phyloP scores from a whole-genome alignment of 257 asterid species.

The Perilla frutescens region DNA sequence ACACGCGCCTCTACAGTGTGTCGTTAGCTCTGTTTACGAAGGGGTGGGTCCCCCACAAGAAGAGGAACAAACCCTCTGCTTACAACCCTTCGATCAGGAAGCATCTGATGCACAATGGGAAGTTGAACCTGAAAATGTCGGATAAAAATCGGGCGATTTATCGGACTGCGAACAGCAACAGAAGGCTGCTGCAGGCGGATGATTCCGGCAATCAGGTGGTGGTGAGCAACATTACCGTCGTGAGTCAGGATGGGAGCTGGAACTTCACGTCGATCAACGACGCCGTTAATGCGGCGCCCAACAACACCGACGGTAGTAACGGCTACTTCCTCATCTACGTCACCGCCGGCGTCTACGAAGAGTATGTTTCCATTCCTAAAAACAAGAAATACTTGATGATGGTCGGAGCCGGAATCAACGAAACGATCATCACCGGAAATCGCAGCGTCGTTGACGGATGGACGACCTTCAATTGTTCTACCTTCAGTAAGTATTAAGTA shows the following conservation, averaged over 20 bases:
- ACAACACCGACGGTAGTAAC: conserved; percentile 40
- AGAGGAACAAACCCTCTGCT: conserved; percentile 15
- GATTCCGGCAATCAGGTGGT: conserved; percentile 37
- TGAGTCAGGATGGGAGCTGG: conserved; percentile 60
- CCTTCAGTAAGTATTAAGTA: conserved; percentile 50
- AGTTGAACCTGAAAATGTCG: conserved; percentile 44
- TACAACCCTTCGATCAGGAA: background rate
- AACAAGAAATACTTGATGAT: conserved; percentile 69
- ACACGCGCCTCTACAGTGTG: conserved; percentile 68
- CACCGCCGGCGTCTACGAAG: conserved; percentile 70
- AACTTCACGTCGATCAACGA: conserved; percentile 64
- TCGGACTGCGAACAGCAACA: conserved; percentile 38
- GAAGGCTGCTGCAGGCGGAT: conserved; percentile 57
- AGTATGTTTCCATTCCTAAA: conserved; percentile 61
- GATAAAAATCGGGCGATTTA: conserved; percentile 38
- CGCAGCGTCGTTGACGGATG: conserved; percentile 75
- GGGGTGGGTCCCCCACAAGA: conserved; percentile 68
- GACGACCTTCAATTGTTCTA: conserved; percentile 76
- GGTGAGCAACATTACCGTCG: conserved; percentile 62
- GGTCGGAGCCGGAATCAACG: conserved; percentile 80
- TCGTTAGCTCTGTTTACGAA: conserved; percentile 64
- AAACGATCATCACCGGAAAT: conserved; percentile 71
- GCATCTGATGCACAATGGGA: conserved; percentile 8
- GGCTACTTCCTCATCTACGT: conserved; percentile 70
- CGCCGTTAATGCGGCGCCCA: conserved; percentile 70